Base-by-base conservation (phyloP, 768 basidiomycete genomes). In the Tricholoma bakamatsutake region DNA sequence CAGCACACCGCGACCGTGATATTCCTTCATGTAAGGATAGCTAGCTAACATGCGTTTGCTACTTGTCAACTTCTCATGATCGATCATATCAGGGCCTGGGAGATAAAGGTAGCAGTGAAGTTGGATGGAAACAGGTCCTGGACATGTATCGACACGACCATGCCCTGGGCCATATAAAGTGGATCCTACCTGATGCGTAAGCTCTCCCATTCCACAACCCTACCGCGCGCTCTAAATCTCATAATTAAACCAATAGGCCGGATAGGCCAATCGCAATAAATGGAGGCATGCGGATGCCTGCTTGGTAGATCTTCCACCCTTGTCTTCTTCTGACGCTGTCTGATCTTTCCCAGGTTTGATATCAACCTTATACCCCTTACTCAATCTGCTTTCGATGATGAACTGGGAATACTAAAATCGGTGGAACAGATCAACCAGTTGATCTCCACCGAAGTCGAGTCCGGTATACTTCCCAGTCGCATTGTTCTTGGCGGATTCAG, bases 401-500 rank as follows among this genome's bases (percentile, higher is more conserved):
- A 89, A 63, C 57, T 60, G 10, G 90, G 90, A 40, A 88, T 97
- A 81, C 75, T 87, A 28, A 66, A 79, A 27, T 83, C 88, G 33
- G 78, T 81, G 7, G 71, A 75, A 28, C 68, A 76, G 27, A 75
- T 96, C 62, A 85, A 84, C 62, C 70, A 79, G 56, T 72, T 95
- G 60, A 84, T 98, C 64, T 75, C 81, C 10, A 75, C 77, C 2
- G 94, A 98, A 69, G 75, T 93, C 21, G 82, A 85, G 47, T 75
- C 77, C 5, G 90, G 89, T 34, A 81, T 87, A 51, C 77, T 82
- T 9, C 71, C 86, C 24, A 74, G 77, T 54, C 81, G 88, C 49
- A 88, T 96, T 63, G 79, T 96, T 28, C 69, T 97, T n/a, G 93
- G 91, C 31, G 94, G 94, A 11, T 96, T 95, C 72, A 88, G 85